Evolutionary conservation across 1,284 basidiomycete genomes (phyloP).

Genomic region (Melampsora larici-populina): DNA sequence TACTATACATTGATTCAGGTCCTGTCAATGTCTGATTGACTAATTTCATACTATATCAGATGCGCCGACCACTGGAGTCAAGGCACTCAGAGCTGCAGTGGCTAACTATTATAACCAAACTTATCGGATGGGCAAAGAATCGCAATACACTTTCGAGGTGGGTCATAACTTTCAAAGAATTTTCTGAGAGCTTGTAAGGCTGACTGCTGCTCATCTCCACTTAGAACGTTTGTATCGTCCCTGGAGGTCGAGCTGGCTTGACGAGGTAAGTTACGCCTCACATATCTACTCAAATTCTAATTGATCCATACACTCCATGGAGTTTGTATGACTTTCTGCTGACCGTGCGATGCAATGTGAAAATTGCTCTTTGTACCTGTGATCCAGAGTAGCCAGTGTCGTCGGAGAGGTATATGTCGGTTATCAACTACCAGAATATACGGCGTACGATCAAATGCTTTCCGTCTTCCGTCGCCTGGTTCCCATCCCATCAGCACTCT

Average conservation of each 20-base stretch:
- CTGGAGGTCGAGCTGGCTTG: constrained; percentile 81
- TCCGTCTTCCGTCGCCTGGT: constrained; percentile 82
- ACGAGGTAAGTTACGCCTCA: constrained; percentile 54
- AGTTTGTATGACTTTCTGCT: neutral
- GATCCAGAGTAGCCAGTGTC: constrained; percentile 73
- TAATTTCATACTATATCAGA: constrained; percentile 62
- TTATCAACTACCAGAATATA: constrained; percentile 55
- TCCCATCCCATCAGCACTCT: constrained; percentile 71
- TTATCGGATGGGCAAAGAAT: constrained; percentile 73
- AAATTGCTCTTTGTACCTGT: neutral
- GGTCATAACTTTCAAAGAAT: constrained; percentile 54
- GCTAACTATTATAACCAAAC: constrained; percentile 81
- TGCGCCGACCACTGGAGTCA: constrained; percentile 86
- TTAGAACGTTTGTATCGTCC: constrained; percentile 70
- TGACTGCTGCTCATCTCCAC: neutral
- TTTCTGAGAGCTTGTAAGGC: neutral
- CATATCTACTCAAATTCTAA: neutral
- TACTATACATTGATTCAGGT: neutral
- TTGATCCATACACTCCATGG: neutral
- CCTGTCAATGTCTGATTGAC: constrained; percentile 44
- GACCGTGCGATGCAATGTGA: neutral
- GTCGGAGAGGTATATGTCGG: constrained; percentile 65
- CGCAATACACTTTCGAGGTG: constrained; percentile 84
- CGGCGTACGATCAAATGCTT: constrained; percentile 64
- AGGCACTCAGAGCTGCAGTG: constrained; percentile 63